Percentiles rank a stretch among this genome's conserved stretches.
These are phyloP conservation scores for Colletotrichum incanum DNA, from an alignment of 2,329 filamentous ascomycete genomes.

Conservation along the genomic window DNA sequence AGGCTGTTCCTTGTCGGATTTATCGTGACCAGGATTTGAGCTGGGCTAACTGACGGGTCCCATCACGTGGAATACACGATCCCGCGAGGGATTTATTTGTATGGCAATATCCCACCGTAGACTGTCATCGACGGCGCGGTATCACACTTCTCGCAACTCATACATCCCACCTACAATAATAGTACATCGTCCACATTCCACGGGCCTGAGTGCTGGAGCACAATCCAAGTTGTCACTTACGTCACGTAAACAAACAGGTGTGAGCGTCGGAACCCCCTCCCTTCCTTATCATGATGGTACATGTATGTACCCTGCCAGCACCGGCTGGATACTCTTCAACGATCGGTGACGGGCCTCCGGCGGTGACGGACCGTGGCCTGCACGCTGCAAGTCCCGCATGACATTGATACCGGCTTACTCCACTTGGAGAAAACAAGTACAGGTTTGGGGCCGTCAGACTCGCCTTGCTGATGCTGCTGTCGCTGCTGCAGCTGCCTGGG, in stretches of 20 bases:
- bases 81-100: neutral
- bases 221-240: neutral
- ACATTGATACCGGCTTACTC: neutral
- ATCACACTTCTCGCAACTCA: neutral
- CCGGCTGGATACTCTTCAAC: conserved; percentile 1
- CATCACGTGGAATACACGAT: neutral
- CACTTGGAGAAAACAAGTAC: neutral
- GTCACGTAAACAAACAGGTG: neutral
- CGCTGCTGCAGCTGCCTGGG: neutral
- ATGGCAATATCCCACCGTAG: neutral
- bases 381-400: conserved; percentile 12
- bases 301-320: neutral
- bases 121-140: neutral
- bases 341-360: conserved; percentile 5
- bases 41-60: neutral
- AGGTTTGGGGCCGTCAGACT: neutral
- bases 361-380: neutral
- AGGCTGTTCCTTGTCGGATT: neutral
- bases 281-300: neutral
- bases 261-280: neutral
- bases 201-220: neutral
- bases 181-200: neutral
- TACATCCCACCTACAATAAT: too few relatives aligned
- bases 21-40: neutral
- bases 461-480: neutral